These are phyloP conservation scores for Aureobasidium sp. DNA, from an alignment of 2,329 filamentous ascomycete species.

Conservation along the genomic window DNA sequence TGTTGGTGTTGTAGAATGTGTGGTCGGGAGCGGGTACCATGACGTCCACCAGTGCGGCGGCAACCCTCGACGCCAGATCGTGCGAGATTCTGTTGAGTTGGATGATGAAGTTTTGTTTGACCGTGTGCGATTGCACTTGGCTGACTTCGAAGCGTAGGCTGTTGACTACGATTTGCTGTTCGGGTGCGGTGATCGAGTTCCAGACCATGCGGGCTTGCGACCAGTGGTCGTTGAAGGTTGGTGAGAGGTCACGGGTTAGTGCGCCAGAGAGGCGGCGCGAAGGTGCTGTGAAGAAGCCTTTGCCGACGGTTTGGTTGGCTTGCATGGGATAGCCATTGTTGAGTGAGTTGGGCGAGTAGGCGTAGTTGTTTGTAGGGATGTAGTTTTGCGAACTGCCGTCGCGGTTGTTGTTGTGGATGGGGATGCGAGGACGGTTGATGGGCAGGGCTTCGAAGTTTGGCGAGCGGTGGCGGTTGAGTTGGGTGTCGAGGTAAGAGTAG, in stretches of 20 bases:
- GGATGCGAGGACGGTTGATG: conserved; percentile 19
- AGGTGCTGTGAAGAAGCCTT: conserved; percentile 26
- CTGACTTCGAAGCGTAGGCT: conserved; percentile 65
- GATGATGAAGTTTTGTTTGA: conserved; percentile 61
- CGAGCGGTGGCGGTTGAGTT: conserved; percentile 37
- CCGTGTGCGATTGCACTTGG: conserved; percentile 67
- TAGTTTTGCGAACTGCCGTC: conserved; percentile 31
- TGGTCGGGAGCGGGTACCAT: conserved; percentile 52
- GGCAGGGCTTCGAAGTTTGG: conserved; percentile 42
- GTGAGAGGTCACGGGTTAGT: conserved; percentile 37
- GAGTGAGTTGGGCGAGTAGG: conserved; percentile 69
- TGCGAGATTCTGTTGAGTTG: conserved; percentile 65
- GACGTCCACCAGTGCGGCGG: conserved; percentile 60
- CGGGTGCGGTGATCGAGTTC: conserved; percentile 60
- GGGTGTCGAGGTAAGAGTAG: conserved; percentile 55
- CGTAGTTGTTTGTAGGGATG: conserved; percentile 62
- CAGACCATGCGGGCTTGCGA: conserved; percentile 71
- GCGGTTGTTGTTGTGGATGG: conserved; percentile 30
- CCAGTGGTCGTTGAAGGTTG: conserved; percentile 67
- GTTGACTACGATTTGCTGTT: conserved; percentile 53
- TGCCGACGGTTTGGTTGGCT: conserved; percentile 59
- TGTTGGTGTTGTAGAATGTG: conserved; percentile 64
- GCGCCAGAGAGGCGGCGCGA: conserved; percentile 1
- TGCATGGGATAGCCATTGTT: conserved; percentile 56
- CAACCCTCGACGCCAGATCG: conserved; percentile 60